Percentiles rank a stretch among this genome's conserved stretches.
phyloP scores from a whole-genome alignment of 768 basidiomycete genomes.

The Mycena indigotica region DNA sequence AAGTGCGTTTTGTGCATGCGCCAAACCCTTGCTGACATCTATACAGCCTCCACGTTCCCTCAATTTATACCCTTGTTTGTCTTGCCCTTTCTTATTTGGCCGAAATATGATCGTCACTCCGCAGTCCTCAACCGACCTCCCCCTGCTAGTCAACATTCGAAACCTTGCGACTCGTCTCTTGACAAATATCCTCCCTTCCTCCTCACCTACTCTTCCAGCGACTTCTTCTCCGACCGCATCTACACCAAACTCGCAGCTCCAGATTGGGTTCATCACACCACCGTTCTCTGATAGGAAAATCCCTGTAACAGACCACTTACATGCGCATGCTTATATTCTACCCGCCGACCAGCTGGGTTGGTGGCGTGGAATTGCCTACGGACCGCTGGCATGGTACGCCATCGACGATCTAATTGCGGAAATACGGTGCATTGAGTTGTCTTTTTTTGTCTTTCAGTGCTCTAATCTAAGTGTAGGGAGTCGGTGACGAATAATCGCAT shows the following conservation, averaged over 20 bases:
- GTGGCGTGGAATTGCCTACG: conserved; percentile 71
- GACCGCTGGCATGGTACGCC: conserved; percentile 71
- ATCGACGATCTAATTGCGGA: conserved; percentile 81
- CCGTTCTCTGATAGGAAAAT: conserved; percentile 79
- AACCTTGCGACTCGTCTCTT: conserved; percentile 62
- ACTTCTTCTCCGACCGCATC: conserved; percentile 37
- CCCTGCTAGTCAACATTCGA: conserved; percentile 65
- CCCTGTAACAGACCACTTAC: conserved; percentile 78
- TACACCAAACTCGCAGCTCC: conserved; percentile 44
- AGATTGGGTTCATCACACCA: conserved; percentile 77
- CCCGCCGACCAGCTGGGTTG: conserved; percentile 70
- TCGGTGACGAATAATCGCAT: conserved; percentile 81
- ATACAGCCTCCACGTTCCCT: conserved; percentile 73
- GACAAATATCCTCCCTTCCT: conserved; percentile 43
- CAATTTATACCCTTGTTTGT: conserved; percentile 72
- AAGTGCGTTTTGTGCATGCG: conserved; percentile 51
- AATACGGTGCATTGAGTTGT: conserved; percentile 57
- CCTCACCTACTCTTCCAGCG: conserved; percentile 39
- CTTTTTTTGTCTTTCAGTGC: conserved; percentile 9
- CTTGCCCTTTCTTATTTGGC: conserved; percentile 3
- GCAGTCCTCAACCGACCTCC: conserved; percentile 75
- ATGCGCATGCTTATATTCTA: conserved; percentile 71
- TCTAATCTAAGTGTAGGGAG: conserved; percentile 51
- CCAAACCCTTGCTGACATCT: conserved; percentile 4
- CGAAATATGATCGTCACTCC: conserved; percentile 2